Percentiles rank a stretch among this genome's conserved stretches.
Evolutionary conservation across 371 early-diverging fungal species (phyloP).

Genomic region (Mucor plumbeus): DNA sequence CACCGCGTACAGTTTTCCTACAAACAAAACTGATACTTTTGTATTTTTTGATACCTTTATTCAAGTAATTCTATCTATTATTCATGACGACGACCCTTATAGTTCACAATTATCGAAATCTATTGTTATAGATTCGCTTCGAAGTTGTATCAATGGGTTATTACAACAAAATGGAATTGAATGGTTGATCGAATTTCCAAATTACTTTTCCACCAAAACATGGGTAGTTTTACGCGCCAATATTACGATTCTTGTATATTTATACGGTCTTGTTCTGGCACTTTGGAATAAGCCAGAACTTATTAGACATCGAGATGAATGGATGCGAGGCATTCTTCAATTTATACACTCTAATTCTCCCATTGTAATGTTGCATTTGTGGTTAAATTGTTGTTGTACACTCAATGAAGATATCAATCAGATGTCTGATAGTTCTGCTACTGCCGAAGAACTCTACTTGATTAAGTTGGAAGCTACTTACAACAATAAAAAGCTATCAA

Average conservation of each 20-base stretch:
- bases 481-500: not conserved
- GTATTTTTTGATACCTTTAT: slow-evolving; percentile 44
- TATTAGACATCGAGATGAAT: slow-evolving; percentile 4
- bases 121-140: slow-evolving; percentile 34
- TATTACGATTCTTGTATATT: slow-evolving; percentile 34
- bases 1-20: slow-evolving; percentile 34
- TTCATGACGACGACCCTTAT: slow-evolving; percentile 32
- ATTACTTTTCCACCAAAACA: slow-evolving; percentile 25
- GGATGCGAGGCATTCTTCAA: slow-evolving; percentile 25
- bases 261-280: slow-evolving; percentile 44
- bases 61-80: slow-evolving; percentile 37
- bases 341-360: slow-evolving; percentile 33
- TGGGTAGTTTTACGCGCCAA: slow-evolving; percentile 38
- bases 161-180: slow-evolving; percentile 28
- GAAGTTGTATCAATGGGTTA: slow-evolving; percentile 40
- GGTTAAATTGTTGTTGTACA: slow-evolving; percentile 31
- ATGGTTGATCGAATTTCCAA: slow-evolving; percentile 39
- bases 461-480: not conserved
- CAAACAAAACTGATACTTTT: slow-evolving; percentile 27
- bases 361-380: slow-evolving; percentile 31
- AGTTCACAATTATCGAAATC: slow-evolving; percentile 31
- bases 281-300: slow-evolving; percentile 18
- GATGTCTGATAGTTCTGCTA: not conserved
- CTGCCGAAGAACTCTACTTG: slow-evolving; percentile 1
- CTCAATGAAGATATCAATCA: not conserved